These are phyloP conservation scores for Tylopilus vinaceipallidus DNA, from an alignment of 768 basidiomycete genomes.

Conservation along the genomic window DNA sequence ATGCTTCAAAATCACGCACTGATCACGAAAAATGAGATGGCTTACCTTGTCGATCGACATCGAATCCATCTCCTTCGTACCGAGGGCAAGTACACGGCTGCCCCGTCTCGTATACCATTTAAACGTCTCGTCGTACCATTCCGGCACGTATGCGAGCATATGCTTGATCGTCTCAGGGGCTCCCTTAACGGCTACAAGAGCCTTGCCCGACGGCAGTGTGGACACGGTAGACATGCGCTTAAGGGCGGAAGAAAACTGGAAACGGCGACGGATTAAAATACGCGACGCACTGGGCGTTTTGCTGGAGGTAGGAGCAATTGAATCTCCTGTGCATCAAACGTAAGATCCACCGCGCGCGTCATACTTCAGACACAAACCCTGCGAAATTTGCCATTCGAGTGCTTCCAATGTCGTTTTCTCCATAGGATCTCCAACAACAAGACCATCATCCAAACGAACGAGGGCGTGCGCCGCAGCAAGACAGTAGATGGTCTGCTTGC, in stretches of 20 bases:
- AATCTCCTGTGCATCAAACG: slow-evolving; percentile 45
- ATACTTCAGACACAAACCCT: slow-evolving; percentile 42
- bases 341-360: background rate
- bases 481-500: slow-evolving; percentile 77
- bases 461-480: slow-evolving; percentile 95
- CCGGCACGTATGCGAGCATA: slow-evolving; percentile 77
- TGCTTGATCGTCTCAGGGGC: slow-evolving; percentile 94
- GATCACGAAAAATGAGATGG: background rate
- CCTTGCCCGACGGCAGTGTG: slow-evolving; percentile 57
- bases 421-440: slow-evolving; percentile 97
- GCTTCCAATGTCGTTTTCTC: slow-evolving; percentile 94
- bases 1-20: background rate
- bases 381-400: slow-evolving; percentile 80
- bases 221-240: slow-evolving; percentile 97
- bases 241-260: slow-evolving; percentile 96
- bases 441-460: slow-evolving; percentile 91
- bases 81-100: slow-evolving; percentile 90
- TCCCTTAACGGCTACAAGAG: slow-evolving; percentile 83
- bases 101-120: slow-evolving; percentile 93
- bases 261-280: slow-evolving; percentile 81
- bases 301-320: slow-evolving; percentile 54
- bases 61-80: slow-evolving; percentile 76
- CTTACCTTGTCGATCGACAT: slow-evolving; percentile 73
- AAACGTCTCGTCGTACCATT: slow-evolving; percentile 88
- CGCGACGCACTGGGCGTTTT: slow-evolving; percentile 55